Conservation (phyloP, 2,329 filamentous ascomycete genomes). For the Claviceps citrina region DNA sequence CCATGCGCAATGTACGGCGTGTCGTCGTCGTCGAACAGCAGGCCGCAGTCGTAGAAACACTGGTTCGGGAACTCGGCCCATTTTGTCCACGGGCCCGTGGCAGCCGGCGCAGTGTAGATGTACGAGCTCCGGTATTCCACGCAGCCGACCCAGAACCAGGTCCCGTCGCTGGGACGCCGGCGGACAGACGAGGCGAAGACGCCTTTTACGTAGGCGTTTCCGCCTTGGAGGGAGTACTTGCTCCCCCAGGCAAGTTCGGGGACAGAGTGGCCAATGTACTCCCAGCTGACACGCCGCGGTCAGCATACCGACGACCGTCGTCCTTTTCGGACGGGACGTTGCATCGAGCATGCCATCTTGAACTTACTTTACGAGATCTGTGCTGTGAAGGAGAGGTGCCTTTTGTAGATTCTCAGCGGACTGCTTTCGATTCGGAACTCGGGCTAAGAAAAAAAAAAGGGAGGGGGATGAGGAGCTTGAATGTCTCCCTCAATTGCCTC, state of each 20-base stretch:
- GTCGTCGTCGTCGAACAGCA: neutral
- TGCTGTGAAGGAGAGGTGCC: constrained; percentile 1
- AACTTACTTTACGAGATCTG: neutral
- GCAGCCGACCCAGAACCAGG: constrained; percentile 1
- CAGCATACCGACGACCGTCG: no score
- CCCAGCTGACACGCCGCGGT: neutral
- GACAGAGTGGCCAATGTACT: neutral
- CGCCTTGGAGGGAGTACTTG: neutral
- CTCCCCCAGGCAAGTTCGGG: neutral
- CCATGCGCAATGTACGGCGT: neutral
- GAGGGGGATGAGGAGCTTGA: no score
- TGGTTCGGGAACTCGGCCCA: neutral
- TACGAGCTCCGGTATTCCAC: constrained; percentile 1
- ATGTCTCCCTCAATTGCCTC: no score
- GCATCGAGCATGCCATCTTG: no score
- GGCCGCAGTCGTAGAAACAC: constrained; percentile 1
- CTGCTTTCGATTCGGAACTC: neutral
- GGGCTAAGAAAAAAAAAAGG: no score
- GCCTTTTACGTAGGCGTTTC: neutral
- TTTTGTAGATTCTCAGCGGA: neutral
- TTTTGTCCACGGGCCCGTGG: neutral
- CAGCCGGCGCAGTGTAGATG: neutral
- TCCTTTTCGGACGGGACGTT: no score
- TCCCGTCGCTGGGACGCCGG: neutral
- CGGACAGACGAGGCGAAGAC: neutral